Conservation (phyloP, 129 eudicot species). For the Glebionis coronaria region DNA sequence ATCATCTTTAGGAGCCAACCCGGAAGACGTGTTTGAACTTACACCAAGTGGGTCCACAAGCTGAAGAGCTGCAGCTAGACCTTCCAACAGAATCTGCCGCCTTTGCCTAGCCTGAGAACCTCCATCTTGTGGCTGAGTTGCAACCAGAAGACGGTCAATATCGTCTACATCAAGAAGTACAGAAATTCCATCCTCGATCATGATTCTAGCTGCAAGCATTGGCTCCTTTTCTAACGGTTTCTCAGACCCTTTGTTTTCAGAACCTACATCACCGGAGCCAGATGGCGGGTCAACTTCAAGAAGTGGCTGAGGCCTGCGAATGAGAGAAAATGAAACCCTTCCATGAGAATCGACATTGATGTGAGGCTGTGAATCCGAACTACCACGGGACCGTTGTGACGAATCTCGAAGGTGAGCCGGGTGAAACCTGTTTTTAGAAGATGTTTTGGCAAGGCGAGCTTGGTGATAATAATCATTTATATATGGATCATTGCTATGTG, state of each 20-base stretch:
- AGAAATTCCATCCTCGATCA: constrained; percentile 66
- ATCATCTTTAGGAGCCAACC: constrained; percentile 70
- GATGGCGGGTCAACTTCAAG: constrained; percentile 65
- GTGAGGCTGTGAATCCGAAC: constrained; percentile 70
- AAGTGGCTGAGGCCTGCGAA: constrained; percentile 85
- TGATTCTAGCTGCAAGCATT: constrained; percentile 80
- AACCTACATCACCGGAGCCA: constrained; percentile 58
- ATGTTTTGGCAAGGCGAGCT: constrained; percentile 72
- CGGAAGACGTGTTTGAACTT: constrained; percentile 50
- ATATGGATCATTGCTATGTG: constrained; percentile 87
- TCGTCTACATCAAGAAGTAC: constrained; percentile 89
- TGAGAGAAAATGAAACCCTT: constrained; percentile 67
- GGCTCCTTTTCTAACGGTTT: constrained; percentile 90
- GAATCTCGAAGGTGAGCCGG: constrained; percentile 71
- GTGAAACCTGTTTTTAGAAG: constrained; percentile 57
- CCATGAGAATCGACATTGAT: constrained; percentile 77
- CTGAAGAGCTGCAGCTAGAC: constrained; percentile 81
- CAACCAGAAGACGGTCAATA: constrained; percentile 65
- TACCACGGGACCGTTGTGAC: constrained; percentile 50
- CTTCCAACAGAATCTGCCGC: constrained; percentile 68
- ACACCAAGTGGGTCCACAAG: constrained; percentile 86
- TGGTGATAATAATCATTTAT: constrained; percentile 90
- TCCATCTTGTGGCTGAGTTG: constrained; percentile 71
- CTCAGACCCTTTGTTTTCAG: constrained; percentile 56
- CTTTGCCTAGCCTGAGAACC: constrained; percentile 61